Evolutionary conservation across 2,329 filamentous ascomycete species (phyloP), one percentile per base, ranked within the genome.

Genomic region (Calonectria honghensis): DNA sequence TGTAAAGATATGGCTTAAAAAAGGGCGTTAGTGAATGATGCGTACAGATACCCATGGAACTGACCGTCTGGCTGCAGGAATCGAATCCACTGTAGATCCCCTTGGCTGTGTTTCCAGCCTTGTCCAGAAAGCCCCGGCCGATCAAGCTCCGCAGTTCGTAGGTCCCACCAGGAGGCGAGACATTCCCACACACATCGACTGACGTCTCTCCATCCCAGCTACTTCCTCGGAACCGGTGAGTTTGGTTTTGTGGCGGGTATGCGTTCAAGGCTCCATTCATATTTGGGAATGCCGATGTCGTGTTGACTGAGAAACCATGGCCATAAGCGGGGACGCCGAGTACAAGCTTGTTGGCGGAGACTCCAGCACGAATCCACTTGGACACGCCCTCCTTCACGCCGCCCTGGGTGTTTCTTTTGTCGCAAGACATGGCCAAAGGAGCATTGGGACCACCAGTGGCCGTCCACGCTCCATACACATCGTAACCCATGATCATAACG

Each of bases 401-500:
- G 2, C 78, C 78, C 9, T 77, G 75, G 16, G 27, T 73, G 71
- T 79, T 79, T 0, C 76, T 75, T 1, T 64, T 14, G 20, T 79
- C 78, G 27, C 78, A 79, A 0, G 65, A 32, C 14, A 64, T 51
- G 7, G 39, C 68, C 0, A 79, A 65, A 6, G 78, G 45, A 2
- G 78, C 65, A 24, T 79, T 77, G 0, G 78, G 78, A 0, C 78
- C 78, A 5, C 76, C 78, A 0, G 64, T 72, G 0, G 75, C 6
- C 13, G 76, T 32, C 78, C 78, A 79, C 9, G 73, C 73, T 6
- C 78, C 78, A 0, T 72, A 70, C 6, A 78, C 51, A 3, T 79
- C 78, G 14, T 79, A 79, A 66, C 75, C 78, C 78, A 79, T 79
- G 11, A 79, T 65, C 75, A 79, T 78, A 24, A 79, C 54, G 39